A percentile compares a stretch with the other conserved stretches of the same genome.
Conservation (phyloP, 2,329 filamentous ascomycete species). For the Aspergillus hiratsukae region DNA sequence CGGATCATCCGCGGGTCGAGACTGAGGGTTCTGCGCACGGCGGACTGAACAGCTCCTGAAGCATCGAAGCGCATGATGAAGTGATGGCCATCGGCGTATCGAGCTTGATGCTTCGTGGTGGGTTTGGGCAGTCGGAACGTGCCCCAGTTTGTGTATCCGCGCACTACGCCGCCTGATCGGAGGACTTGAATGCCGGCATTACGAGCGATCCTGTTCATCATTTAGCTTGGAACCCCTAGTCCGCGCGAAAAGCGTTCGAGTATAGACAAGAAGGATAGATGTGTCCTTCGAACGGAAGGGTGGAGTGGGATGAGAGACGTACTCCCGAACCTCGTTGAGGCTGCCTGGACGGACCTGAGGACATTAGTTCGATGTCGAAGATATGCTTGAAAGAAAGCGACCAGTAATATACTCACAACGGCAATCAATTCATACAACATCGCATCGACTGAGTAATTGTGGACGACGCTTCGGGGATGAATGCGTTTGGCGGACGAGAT, state of each 20-base stretch:
- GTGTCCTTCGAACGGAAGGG: background rate
- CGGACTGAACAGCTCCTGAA: constrained; percentile 66
- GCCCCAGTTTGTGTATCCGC: constrained; percentile 93
- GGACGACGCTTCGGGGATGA: constrained; percentile 15
- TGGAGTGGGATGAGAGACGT: constrained; percentile 35
- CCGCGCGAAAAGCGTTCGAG: background rate
- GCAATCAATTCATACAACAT: constrained; percentile 99
- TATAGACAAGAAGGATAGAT: too few species aligned
- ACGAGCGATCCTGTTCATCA: constrained; percentile 67
- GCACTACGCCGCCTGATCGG: constrained; percentile 78
- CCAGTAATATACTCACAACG: constrained; percentile 60
- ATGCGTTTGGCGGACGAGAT: constrained; percentile 18
- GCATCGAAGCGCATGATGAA: constrained; percentile 97
- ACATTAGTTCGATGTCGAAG: constrained; percentile 9
- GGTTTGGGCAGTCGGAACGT: constrained; percentile 80
- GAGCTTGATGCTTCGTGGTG: constrained; percentile 73
- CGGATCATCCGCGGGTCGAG: constrained; percentile 89
- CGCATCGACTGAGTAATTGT: constrained; percentile 23
- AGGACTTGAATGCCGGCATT: constrained; percentile 81
- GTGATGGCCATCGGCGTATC: constrained; percentile 84
- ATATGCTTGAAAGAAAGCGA: background rate
- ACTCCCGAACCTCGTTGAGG: constrained; percentile 93
- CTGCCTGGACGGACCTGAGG: constrained; percentile 83
- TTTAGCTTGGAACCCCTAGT: constrained; percentile 3
- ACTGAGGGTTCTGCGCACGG: constrained; percentile 68